phyloP scores from a whole-genome alignment of 805 yeast species.

The Candida silvatica region DNA sequence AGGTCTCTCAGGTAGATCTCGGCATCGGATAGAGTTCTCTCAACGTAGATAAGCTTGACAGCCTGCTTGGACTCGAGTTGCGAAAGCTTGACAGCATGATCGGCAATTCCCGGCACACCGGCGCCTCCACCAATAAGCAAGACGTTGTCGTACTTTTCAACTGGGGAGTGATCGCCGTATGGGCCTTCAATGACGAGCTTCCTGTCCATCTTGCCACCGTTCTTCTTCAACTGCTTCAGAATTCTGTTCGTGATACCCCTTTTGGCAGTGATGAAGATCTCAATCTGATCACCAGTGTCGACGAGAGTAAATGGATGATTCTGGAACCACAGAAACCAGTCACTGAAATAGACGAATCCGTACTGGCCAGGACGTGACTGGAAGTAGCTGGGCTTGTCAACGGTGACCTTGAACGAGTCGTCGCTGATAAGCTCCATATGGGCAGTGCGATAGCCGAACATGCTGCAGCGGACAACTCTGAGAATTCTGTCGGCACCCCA shows the following conservation, averaged over 20 bases:
- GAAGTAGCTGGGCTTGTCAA: slow-evolving; percentile 43
- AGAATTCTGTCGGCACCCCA: slow-evolving; percentile 46
- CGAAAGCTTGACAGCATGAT: slow-evolving; percentile 22
- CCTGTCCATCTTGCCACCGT: slow-evolving; percentile 22
- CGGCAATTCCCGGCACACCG: slow-evolving; percentile 52
- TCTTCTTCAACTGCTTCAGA: slow-evolving; percentile 18
- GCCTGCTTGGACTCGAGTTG: slow-evolving; percentile 12
- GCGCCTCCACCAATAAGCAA: slow-evolving; percentile 62
- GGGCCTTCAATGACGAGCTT: slow-evolving; percentile 55
- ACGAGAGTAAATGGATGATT: slow-evolving; percentile 64
- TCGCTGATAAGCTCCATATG: slow-evolving; percentile 10
- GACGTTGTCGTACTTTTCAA: slow-evolving; percentile 38
- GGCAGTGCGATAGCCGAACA: slow-evolving; percentile 18
- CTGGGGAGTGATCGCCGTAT: slow-evolving; percentile 46
- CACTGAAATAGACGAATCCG: slow-evolving; percentile 47
- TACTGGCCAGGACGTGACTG: slow-evolving; percentile 45
- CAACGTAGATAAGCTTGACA: slow-evolving; percentile 51
- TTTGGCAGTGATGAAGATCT: slow-evolving; percentile 37
- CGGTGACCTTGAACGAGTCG: slow-evolving; percentile 35
- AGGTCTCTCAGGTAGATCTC: slow-evolving; percentile 34
- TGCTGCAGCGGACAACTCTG: slow-evolving; percentile 27
- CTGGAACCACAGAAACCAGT: slow-evolving; percentile 49
- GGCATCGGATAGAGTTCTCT: slow-evolving; percentile 40
- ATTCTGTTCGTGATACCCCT: slow-evolving; percentile 44
- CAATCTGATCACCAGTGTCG: slow-evolving; percentile 27